Evolutionary conservation across 352 stramenopile genomes (phyloP), one percentile per base, ranked within the genome.

Genomic region (Phytophthora pisi): DNA sequence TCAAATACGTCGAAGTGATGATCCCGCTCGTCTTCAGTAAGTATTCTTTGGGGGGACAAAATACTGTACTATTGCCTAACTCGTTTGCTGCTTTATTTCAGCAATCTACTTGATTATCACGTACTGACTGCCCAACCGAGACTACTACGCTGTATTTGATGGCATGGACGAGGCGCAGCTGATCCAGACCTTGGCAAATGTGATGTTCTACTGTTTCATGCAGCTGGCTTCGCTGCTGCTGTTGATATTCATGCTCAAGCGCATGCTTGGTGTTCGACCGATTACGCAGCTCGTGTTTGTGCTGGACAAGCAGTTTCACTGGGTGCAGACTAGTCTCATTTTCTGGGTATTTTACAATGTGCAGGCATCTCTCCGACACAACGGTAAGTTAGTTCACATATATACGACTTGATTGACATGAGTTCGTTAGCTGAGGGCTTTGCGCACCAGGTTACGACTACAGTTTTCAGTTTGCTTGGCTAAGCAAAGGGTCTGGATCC

Each of bases 1-100:
- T 47, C 5, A 58, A 58, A 10, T 58, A 58, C 20, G 34, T 57
- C 34, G 51, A 49, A 23, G 51, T 57, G 11, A 20, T 1, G 20
- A 20, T 20, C 20, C 20, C 20, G 20, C 20, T 45, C 38, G 15
- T 45, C 38, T 45, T 18, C 38, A 45, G 38, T 45, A 45, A 45
- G 38, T 45, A 18, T 45, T 9, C 15, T 40, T 40, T 2, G 5
- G 26, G 5, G 20, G 20, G 20, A 28, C 26, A 28, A 5, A 28
- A 40, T 9, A 6, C 34, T 40, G 34, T 40, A 40, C 10, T 0
- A 15, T 40, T 40, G 15, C 10, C 11, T 45, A 18, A 45, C 38
- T 40, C 10, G 38, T 28, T 3, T 28, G 26, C 26, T 18, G 15
- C 10, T 45, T 45, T 13, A 45, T n/a, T 18, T 18, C 38, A 45